phyloP scores from a whole-genome alignment of 2,329 filamentous ascomycete species.

The Aspergillus fijiensis region DNA sequence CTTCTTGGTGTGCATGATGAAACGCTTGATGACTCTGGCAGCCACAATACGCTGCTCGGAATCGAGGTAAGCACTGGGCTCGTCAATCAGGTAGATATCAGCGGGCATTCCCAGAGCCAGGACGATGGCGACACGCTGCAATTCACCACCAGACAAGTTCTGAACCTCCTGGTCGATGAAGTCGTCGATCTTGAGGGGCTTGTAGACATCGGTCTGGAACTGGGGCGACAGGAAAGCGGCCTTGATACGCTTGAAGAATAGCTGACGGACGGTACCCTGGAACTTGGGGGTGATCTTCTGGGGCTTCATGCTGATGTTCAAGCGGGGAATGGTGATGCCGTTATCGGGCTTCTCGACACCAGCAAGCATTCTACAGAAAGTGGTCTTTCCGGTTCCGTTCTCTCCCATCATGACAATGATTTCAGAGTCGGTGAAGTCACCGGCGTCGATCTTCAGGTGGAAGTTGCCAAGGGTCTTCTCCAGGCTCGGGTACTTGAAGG shows the following conservation, averaged over 20 bases:
- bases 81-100: conserved; percentile 98
- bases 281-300: conserved; percentile 99
- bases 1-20: conserved; percentile 99
- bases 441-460: conserved; percentile 75
- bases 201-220: conserved; percentile 99
- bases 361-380: conserved; percentile 94
- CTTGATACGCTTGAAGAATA: conserved; percentile 99
- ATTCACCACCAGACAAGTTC: conserved; percentile 97
- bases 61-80: conserved; percentile 95
- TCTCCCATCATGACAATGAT: conserved; percentile 99
- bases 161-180: conserved; percentile 99
- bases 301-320: conserved; percentile 99
- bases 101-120: conserved; percentile 92
- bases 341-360: conserved; percentile 90
- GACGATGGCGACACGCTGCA: conserved; percentile 98
- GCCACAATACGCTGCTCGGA: conserved; percentile 99
- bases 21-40: conserved; percentile 96
- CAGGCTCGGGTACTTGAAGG: conserved; percentile 86
- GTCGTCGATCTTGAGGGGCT: conserved; percentile 97
- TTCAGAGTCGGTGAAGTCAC: conserved; percentile 94
- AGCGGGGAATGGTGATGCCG: conserved; percentile 73
- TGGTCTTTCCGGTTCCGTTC: conserved; percentile 99
- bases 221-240: conserved; percentile 92
- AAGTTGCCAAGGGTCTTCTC: conserved; percentile 90
- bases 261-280: conserved; percentile 89